These are phyloP conservation scores for Fusarium verticillioides DNA, from an alignment of 2,329 filamentous ascomycete genomes.

Conservation along the genomic window DNA sequence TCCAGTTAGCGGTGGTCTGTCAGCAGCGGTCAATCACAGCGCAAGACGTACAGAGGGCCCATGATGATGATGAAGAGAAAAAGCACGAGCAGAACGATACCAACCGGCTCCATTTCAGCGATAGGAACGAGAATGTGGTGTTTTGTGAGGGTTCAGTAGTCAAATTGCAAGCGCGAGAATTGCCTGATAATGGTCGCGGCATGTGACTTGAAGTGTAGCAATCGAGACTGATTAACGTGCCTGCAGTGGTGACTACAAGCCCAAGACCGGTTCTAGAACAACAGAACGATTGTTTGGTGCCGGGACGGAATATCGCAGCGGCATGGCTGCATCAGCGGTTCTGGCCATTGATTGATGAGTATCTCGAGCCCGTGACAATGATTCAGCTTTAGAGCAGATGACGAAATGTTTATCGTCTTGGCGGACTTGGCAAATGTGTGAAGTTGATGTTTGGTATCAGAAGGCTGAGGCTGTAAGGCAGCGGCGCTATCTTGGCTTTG, in stretches of 20 bases:
- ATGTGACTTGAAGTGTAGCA: conserved; percentile 9
- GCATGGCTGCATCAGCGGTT: not conserved
- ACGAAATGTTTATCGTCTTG: conserved; percentile 28
- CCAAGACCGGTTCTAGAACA: conserved; percentile 25
- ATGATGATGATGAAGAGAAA: conserved; percentile 38
- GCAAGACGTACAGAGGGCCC: conserved; percentile 35
- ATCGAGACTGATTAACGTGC: conserved; percentile 3
- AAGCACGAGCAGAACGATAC: conserved; percentile 40
- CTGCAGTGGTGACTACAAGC: conserved; percentile 13
- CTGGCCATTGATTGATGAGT: not conserved
- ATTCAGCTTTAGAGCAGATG: conserved; percentile 32
- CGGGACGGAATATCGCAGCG: not conserved
- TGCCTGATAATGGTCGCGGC: not conserved
- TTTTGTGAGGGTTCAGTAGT: conserved; percentile 1
- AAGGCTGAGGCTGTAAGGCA: not conserved
- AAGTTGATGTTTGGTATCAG: not conserved
- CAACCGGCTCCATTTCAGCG: conserved; percentile 41
- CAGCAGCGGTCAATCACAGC: too few relatives aligned
- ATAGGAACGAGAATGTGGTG: not conserved
- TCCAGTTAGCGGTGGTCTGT: conserved; percentile 3
- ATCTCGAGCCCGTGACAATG: conserved; percentile 4
- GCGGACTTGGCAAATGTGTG: conserved; percentile 8
- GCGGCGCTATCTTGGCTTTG: not conserved
- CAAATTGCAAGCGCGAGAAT: not conserved
- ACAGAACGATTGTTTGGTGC: not conserved